Conservation (phyloP, 2,329 filamentous ascomycete genomes). For the Epichloe festucae region DNA sequence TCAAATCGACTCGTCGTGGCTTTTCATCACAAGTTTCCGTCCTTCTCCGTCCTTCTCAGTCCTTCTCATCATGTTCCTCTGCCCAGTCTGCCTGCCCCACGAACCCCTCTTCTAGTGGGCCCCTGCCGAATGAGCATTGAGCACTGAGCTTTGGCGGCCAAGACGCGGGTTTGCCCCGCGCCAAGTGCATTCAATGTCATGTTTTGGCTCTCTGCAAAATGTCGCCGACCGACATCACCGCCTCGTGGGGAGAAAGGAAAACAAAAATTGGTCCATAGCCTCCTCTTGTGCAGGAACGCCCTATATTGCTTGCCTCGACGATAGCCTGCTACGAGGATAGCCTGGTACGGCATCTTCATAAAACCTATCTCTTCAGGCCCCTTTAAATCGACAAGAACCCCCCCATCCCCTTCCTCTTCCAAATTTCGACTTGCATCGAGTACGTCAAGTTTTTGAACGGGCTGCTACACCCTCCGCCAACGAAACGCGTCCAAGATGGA, state of each 20-base stretch:
- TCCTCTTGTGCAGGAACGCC: not conserved
- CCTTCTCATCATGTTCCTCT: not conserved
- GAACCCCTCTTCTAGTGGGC: not conserved
- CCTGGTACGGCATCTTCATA: not conserved
- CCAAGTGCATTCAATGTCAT: not conserved
- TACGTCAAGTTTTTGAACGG: not conserved
- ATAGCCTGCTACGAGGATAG: not conserved
- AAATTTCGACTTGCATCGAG: not conserved
- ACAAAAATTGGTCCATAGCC: not conserved
- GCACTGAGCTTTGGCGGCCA: not conserved
- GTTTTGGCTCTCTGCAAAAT: not conserved
- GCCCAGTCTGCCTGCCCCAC: not conserved
- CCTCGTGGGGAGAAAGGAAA: not conserved
- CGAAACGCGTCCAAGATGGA: slow-evolving; percentile 48
- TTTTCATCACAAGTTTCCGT: not conserved
- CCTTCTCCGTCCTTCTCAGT: too few species aligned
- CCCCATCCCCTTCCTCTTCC: not conserved
- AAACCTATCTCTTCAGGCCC: not conserved
- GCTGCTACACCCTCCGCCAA: not conserved
- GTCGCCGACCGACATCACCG: not conserved
- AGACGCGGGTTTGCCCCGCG: slow-evolving; percentile 1
- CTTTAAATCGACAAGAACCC: not conserved
- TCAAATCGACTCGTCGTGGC: not conserved
- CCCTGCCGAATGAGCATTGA: not conserved
- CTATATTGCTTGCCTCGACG: not conserved